These are phyloP conservation scores for Ganoderma resinaceum DNA, from an alignment of 1,284 basidiomycete species.

Conservation along the genomic window DNA sequence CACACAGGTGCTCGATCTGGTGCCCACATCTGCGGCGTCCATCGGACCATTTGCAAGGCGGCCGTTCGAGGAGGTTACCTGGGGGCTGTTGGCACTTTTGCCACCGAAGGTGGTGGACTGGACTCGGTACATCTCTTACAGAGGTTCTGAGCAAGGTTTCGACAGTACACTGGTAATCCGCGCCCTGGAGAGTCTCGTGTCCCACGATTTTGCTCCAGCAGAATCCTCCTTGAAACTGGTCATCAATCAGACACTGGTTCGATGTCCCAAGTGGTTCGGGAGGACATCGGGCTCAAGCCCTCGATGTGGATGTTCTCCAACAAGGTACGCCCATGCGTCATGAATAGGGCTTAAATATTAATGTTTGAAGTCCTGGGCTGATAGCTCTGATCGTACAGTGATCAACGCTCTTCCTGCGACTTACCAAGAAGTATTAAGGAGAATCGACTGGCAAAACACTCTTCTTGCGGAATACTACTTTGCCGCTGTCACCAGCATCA, in stretches of 20 bases:
- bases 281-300: neutral
- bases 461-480: neutral
- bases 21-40: neutral
- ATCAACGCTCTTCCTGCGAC: neutral
- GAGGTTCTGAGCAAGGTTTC: neutral
- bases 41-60: neutral
- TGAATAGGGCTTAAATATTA: neutral
- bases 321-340: neutral
- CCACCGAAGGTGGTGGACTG: neutral
- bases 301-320: neutral
- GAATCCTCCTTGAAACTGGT: slow-evolving; percentile 3
- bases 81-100: neutral
- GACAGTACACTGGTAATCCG: neutral
- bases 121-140: neutral
- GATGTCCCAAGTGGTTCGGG: neutral
- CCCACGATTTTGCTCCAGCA: neutral
- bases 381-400: neutral
- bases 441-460: neutral
- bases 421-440: neutral
- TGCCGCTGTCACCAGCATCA: neutral
- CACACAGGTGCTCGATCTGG: neutral
- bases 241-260: neutral
- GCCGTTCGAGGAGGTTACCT: neutral
- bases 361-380: neutral
- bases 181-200: neutral